Evolutionary conservation across 2,329 filamentous ascomycete species (phyloP).

Genomic region (Penicillium concentricum): DNA sequence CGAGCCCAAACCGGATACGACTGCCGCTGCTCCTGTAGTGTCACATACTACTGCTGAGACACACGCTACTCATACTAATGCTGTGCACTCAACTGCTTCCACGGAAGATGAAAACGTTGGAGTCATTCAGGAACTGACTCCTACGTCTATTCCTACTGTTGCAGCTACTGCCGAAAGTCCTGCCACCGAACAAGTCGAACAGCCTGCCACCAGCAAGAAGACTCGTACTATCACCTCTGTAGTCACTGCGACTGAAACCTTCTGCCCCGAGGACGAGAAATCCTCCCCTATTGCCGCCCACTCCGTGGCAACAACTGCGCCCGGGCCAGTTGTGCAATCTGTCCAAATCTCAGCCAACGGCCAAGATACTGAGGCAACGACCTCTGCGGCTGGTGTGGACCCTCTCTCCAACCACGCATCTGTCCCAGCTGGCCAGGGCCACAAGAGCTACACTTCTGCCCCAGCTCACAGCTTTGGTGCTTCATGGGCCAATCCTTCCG

Average conservation of each 20-base stretch:
- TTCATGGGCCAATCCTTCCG: background rate
- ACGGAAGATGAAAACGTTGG: background rate
- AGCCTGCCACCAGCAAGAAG: background rate
- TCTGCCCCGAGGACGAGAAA: constrained; percentile 15
- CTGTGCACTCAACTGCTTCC: background rate
- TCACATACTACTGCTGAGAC: background rate
- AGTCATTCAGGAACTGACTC: background rate
- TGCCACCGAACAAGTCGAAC: background rate
- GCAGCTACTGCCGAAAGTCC: background rate
- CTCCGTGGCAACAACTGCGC: background rate
- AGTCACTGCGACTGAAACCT: constrained; percentile 17
- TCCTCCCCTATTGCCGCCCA: background rate
- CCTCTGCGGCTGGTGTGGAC: background rate
- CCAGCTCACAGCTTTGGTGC: background rate
- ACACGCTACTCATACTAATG: background rate
- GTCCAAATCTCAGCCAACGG: background rate
- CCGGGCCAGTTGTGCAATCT: background rate
- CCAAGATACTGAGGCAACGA: background rate
- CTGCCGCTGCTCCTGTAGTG: background rate
- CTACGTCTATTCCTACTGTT: background rate
- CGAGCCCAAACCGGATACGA: background rate
- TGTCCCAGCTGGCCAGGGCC: background rate
- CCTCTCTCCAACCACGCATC: background rate
- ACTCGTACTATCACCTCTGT: constrained; percentile 8
- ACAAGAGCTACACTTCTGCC: background rate